Evolutionary conservation across 495 filamentous ascomycete species (phyloP).

Genomic region (Hypoxylon subgilvum): DNA sequence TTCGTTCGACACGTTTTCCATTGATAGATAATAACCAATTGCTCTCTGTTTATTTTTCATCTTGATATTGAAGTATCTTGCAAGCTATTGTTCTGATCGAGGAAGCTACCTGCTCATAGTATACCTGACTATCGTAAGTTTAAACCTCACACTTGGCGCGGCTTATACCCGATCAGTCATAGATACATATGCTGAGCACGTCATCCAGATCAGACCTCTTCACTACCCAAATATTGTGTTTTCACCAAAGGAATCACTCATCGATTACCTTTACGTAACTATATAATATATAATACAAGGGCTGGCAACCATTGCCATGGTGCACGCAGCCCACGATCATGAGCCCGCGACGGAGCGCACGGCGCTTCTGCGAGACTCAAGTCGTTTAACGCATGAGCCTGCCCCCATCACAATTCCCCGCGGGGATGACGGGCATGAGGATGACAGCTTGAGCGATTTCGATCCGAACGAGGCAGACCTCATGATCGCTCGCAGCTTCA

Average conservation of each 20-base stretch:
- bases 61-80: neutral
- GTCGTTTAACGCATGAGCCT: slow-evolving; percentile 1
- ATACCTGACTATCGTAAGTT: no score
- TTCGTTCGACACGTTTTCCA: neutral
- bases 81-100: neutral
- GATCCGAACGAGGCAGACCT: slow-evolving; percentile 52
- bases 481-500: slow-evolving; percentile 48
- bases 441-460: slow-evolving; percentile 29
- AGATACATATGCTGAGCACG: no score
- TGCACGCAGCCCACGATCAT: neutral
- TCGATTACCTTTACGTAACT: no score
- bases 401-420: slow-evolving; percentile 17
- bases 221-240: no score
- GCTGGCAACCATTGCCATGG: neutral
- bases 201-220: no score
- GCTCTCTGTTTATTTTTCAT: neutral
- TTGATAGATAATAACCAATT: slow-evolving; percentile 1
- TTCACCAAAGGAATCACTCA: no score
- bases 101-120: neutral
- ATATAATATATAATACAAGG: no score
- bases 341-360: slow-evolving; percentile 20
- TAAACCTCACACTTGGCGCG: no score
- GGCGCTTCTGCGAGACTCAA: slow-evolving; percentile 11
- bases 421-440: slow-evolving; percentile 27
- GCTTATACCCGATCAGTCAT: neutral